Conservation (phyloP, 768 basidiomycete genomes). For the Tephrocybe sp. region DNA sequence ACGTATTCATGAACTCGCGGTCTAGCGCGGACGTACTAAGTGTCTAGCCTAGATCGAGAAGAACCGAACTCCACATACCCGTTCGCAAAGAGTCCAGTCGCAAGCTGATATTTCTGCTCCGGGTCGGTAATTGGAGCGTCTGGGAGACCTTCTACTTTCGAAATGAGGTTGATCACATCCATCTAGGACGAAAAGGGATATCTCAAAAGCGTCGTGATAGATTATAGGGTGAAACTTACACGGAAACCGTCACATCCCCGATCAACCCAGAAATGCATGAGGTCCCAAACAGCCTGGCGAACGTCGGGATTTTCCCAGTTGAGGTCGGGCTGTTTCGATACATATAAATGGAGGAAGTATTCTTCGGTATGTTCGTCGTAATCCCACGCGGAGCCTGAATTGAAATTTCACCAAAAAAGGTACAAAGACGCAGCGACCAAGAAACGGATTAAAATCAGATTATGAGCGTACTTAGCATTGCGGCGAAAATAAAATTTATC, state of each 20-base stretch:
- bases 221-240: constrained; percentile 34
- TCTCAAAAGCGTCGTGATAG: background rate
- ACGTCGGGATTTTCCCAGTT: constrained; percentile 76
- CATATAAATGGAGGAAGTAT: constrained; percentile 73
- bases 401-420: background rate
- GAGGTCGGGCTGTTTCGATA: constrained; percentile 68
- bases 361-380: constrained; percentile 64
- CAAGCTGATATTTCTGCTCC: constrained; percentile 52
- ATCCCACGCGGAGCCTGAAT: constrained; percentile 66
- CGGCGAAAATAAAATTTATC: background rate
- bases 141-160: constrained; percentile 61
- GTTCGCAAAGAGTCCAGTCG: constrained; percentile 54
- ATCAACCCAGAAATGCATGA: constrained; percentile 76
- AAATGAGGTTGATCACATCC: constrained; percentile 72
- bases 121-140: constrained; percentile 62
- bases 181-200: constrained; percentile 44
- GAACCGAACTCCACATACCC: constrained; percentile 39
- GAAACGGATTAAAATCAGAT: background rate
- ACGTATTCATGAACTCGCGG: constrained; percentile 69
- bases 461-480: background rate
- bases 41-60: background rate
- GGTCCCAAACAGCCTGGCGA: constrained; percentile 55
- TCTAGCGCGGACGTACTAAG: constrained; percentile 32
- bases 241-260: constrained; percentile 77
- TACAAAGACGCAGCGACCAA: background rate